Base-by-base conservation (phyloP, 2,329 filamentous ascomycete genomes). In the Penicillium hesseltinei region DNA sequence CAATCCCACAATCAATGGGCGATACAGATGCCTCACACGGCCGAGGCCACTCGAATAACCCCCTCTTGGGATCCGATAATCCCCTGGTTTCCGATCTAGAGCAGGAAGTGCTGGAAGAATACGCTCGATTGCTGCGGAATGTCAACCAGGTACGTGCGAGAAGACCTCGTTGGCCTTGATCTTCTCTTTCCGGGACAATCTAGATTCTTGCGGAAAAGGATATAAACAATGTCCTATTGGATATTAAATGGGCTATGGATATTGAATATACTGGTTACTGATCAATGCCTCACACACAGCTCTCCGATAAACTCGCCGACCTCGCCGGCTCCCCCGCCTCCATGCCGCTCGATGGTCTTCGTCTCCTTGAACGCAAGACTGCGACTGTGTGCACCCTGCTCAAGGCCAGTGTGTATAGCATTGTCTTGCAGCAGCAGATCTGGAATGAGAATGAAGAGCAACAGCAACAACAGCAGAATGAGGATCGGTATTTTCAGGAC, bases 391-490 rank as follows among this genome's bases (percentile, higher is more conserved):
- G 96, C 76, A 99, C 94, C 61, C 77, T 97, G 72, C 83, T 99
- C 72, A 99, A 99, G 80, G 93, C 94, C 19, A 97, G 93, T 75
- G 94, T 99, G 62, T 99, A 99, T 79, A 96, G 90, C 72, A 99
- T 99, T 79, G 92, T 99, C 60, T 76, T 99, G 79, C 93, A 99
- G 83, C 93, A 97, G 82, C 91, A 97, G 83, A 91, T 96, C 69
- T 87, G 88, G 62, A 90, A 88, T 76, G 89, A 75, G 66, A 71
- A 70, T 62, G 71, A 74, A 57, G 69, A 67, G 51, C 66, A 72
- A 33, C 70, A 71, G 51, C 67, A 71, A 45, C 59, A 72, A 57
- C 63, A 68, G 25, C 58, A 67, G 31, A 45, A 44, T 40, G 64
- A 70, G 59, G 65, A 66, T 44, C 57, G 57, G 2, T 56, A 60